Conservation (phyloP, 2,329 filamentous ascomycete species). For the Monosporascus sp. region DNA sequence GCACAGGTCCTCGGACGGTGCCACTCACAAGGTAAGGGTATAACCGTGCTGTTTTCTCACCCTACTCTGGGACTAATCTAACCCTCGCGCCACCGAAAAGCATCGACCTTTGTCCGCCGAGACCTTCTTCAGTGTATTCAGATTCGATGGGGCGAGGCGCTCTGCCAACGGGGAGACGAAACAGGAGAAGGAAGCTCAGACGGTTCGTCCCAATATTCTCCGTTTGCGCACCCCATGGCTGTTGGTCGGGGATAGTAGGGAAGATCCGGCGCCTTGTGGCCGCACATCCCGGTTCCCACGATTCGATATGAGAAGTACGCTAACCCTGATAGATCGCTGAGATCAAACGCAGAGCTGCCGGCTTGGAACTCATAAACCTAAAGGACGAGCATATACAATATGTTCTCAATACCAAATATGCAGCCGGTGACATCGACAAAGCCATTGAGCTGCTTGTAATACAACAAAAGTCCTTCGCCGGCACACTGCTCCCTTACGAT, state of each 20-base stretch:
- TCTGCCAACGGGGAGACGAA: conserved; percentile 41
- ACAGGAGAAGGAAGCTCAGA: conserved; percentile 39
- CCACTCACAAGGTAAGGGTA: conserved; percentile 41
- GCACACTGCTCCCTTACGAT: conserved; percentile 70
- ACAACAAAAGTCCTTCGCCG: conserved; percentile 75
- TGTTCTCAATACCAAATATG: conserved; percentile 56
- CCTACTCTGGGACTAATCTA: conserved; percentile 4
- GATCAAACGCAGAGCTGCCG: conserved; percentile 25
- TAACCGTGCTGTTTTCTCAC: conserved; percentile 3
- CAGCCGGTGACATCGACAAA: conserved; percentile 65
- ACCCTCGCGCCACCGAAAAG: conserved; percentile 25
- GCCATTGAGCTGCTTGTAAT: conserved; percentile 73
- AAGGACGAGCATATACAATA: conserved; percentile 53
- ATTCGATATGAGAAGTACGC: conserved; percentile 4
- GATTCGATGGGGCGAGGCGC: conserved; percentile 53
- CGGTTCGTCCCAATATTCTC: conserved; percentile 24
- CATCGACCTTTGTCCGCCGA: conserved; percentile 50
- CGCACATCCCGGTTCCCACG: conserved; percentile 1
- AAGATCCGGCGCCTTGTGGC: no score
- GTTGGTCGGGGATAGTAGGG: no score
- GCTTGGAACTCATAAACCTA: conserved; percentile 41
- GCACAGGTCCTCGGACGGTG: conserved; percentile 50
- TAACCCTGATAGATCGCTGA: conserved; percentile 27
- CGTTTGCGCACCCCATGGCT: not conserved
- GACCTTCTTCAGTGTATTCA: conserved; percentile 59